Base-by-base conservation (phyloP, 2,329 filamentous ascomycete species). In the Didymella lethalis region DNA sequence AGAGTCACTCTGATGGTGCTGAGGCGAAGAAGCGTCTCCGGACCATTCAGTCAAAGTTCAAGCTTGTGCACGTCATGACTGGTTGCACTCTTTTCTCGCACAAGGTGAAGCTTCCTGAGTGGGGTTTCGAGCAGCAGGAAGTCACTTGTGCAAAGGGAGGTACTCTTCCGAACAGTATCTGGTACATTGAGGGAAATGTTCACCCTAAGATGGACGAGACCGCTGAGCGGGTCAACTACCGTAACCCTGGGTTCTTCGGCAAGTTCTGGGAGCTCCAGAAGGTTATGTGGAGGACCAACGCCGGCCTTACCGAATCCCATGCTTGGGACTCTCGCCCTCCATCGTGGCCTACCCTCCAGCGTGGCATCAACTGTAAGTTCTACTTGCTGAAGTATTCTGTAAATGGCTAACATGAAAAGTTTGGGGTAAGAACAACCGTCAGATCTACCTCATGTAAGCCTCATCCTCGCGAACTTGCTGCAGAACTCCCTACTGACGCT, bases 241-340 rank as follows among this genome's bases (percentile, higher is more conserved):
- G 87, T 71, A 89, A 93, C 69, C 95, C 94, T 14, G 93, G 94
- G 28, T 99, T 99, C 86, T 89, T 99, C 63, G 92, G 92, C 72
- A 99, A 99, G 78, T 99, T 99, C 82, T 93, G 90, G 87, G 95
- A 99, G 80, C 85, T 99, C 44, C 93, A 99, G 76, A 89, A 91
- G 78, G 95, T 99, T 64, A 99, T 99, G 95, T 99, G 95, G 95
- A 93, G 86, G 71, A 99, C 95, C 34, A 99, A 99, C 75, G 95
- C 95, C 31, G 95, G 95, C 43, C 87, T 99, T 48, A 92, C 95
- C 26, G 95, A 99, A 73, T 97, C 93, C 18, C 95, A 99, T 75
- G 92, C 93, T 51, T 99, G 96, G 95, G 95, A 99, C 77, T 98
- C 95, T 46, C 91, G 95, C 45, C 95, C 95, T 31, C 87, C 88